phyloP scores from a whole-genome alignment of 2,329 filamentous ascomycete species.

The Periconia macrospinosa region DNA sequence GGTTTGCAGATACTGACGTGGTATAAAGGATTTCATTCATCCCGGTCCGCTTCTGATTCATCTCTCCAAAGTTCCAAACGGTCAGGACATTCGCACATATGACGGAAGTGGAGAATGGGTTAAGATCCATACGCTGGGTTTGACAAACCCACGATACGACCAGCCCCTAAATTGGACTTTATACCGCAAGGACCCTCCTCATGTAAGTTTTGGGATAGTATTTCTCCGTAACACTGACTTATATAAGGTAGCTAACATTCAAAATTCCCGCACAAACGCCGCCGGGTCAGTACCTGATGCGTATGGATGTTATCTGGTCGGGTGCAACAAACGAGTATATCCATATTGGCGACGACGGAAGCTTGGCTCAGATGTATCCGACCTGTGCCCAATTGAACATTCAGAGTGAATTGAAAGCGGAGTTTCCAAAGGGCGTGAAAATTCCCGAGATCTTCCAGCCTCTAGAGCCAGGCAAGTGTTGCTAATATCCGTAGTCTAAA shows the following conservation, averaged over 20 bases:
- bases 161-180: neutral
- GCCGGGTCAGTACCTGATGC: conserved; percentile 7
- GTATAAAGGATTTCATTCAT: conserved; percentile 4
- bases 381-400: conserved; percentile 7
- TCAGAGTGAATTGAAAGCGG: neutral
- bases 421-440: conserved; percentile 6
- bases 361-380: conserved; percentile 3
- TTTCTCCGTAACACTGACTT: neutral
- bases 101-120: conserved; percentile 13
- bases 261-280: conserved; percentile 6
- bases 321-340: neutral
- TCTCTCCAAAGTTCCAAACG: conserved; percentile 10
- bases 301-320: conserved; percentile 3
- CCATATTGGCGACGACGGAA: neutral
- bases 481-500: neutral
- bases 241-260: neutral
- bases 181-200: neutral
- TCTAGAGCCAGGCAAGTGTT: neutral
- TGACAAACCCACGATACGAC: neutral
- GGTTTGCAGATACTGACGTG: neutral
- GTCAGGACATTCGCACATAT: conserved; percentile 7
- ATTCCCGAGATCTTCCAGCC: conserved; percentile 6
- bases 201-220: neutral
- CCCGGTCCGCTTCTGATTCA: conserved; percentile 3
- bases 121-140: conserved; percentile 10